phyloP scores from a whole-genome alignment of 495 filamentous ascomycete genomes.

The Aspergillus avenaceus region DNA sequence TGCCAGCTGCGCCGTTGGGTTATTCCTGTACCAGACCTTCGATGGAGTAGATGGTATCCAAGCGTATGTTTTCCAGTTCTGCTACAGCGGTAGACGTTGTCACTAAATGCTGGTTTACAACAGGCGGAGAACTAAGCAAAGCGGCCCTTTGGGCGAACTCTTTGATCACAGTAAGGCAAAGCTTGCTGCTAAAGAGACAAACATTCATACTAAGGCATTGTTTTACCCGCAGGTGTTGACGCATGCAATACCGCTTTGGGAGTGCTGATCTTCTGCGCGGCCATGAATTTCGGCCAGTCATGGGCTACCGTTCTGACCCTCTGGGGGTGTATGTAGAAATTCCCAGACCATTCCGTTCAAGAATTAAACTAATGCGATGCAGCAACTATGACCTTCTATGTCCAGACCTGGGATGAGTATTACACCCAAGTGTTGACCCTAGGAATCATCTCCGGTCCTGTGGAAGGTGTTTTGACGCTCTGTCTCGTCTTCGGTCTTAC shows the following conservation, averaged over 20 bases:
- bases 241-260: slow-evolving; percentile 94
- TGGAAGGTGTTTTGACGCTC: slow-evolving; percentile 88
- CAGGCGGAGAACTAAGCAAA: slow-evolving; percentile 83
- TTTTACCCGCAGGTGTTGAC: slow-evolving; percentile 63
- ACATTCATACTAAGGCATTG: not conserved
- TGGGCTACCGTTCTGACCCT: slow-evolving; percentile 84
- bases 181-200: not conserved
- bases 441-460: slow-evolving; percentile 88
- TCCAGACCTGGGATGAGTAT: slow-evolving; percentile 99
- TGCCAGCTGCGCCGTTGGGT: slow-evolving; percentile 78
- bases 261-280: slow-evolving; percentile 81
- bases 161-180: slow-evolving; percentile 81
- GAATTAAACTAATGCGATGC: slow-evolving; percentile 18
- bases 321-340: slow-evolving; percentile 64
- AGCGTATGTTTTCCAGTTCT: slow-evolving; percentile 55
- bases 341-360: not conserved
- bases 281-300: slow-evolving; percentile 87
- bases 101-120: slow-evolving; percentile 17
- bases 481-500: slow-evolving; percentile 82
- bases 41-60: slow-evolving; percentile 95
- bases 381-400: slow-evolving; percentile 88
- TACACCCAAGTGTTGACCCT: slow-evolving; percentile 94
- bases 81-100: slow-evolving; percentile 1
- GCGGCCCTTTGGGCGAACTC: slow-evolving; percentile 89
- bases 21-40: slow-evolving; percentile 97